Base-by-base conservation (phyloP, 257 asterid species). In the Scutellaria barbata region DNA sequence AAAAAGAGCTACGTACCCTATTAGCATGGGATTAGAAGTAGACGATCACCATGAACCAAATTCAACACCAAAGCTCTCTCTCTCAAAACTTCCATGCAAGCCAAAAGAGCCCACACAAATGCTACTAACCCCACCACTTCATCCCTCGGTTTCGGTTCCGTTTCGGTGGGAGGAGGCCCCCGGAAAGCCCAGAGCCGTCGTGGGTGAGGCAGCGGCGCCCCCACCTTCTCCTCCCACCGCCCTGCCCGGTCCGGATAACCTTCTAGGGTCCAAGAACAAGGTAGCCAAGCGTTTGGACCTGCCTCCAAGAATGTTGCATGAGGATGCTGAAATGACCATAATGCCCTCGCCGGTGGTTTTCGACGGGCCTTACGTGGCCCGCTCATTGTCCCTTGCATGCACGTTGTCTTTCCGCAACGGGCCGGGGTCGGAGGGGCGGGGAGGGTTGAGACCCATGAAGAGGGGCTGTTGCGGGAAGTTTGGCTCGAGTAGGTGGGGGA, bases 151-250 rank as follows among this genome's bases (percentile, higher is more conserved):
- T 52, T 85, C 97, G 4, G 7, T 91, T 25, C 97, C 97, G 1
- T 89, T 91, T 56, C 83, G 72, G 35, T 91, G 96, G 97, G 96
- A 91, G 84, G 95, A 84, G 68, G 95, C 76, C 10, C 97, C 97
- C 0, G 96, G 97, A 0, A 89, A 82, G 79, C 93, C 95, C 1
- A 81, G 88, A 61, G 20, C 77, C 61, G 12, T 66, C 42, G 25
- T 71, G 37, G 51, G 14, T 0, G 73, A 11, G 33, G 59, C 10
- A 37, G 53, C 47, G 37, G 4, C 35, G 5, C 35, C 35, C 2
- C 35, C 35, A 2, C 72, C 63, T 3, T 46, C 66, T 37, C 67
- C 81, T 1, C 13, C 55, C n/a, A 7, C 63, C 1, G 8, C 68
- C n/a, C 5, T 22, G 37, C 46, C 55, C 35, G 4, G 35, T 5